Conservation (phyloP, 257 asterid genomes). For the Striga asiatica region DNA sequence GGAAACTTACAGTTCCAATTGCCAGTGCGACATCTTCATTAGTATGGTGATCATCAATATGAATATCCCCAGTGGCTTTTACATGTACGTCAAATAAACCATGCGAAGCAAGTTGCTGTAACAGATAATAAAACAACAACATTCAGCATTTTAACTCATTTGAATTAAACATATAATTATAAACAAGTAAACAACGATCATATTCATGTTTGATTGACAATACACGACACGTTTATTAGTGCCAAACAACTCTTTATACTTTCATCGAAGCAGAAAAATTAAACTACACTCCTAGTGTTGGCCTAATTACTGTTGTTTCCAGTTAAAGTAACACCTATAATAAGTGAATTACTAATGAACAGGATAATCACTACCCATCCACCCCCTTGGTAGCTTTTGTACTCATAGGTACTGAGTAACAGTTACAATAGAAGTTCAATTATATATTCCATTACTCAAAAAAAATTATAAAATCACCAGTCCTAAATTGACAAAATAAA, state of each 20-base stretch:
- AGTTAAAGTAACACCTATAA: no score
- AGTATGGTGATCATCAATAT: conserved; percentile 92
- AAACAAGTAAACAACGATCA: not conserved
- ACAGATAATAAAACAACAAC: conserved; percentile 14
- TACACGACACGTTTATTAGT: no score
- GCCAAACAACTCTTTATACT: no score
- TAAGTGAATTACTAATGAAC: not conserved
- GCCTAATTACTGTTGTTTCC: no score
- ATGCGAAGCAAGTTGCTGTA: conserved; percentile 92
- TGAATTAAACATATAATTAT: not conserved
- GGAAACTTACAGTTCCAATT: conserved; percentile 65
- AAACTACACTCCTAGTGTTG: not conserved
- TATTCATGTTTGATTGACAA: not conserved
- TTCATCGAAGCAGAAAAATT: not conserved
- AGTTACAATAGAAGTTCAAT: not conserved
- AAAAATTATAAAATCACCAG: not conserved
- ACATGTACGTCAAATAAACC: conserved; percentile 73
- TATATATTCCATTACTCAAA: not conserved
- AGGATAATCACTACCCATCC: not conserved
- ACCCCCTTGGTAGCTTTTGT: not conserved
- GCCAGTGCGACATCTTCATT: conserved; percentile 89
- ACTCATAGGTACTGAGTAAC: not conserved
- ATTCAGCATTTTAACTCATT: conserved; percentile 6
- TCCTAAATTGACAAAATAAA: not conserved
- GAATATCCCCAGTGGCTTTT: conserved; percentile 83